Percentiles rank a stretch among this genome's conserved stretches.
These are phyloP conservation scores for Tylopilus sp. DNA, from an alignment of 768 basidiomycete species.

Conservation along the genomic window DNA sequence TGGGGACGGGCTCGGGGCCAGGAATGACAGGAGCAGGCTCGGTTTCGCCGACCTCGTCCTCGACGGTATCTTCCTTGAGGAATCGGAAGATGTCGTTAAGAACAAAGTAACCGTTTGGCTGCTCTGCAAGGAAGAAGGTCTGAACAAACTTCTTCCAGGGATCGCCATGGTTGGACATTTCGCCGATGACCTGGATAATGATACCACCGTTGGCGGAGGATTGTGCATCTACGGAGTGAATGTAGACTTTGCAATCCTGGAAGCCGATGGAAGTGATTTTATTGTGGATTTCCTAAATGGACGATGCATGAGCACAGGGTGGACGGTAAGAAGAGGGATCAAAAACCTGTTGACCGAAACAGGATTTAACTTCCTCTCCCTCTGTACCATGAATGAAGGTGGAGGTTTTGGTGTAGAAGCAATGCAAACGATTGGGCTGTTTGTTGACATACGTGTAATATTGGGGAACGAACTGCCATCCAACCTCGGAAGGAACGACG, in stretches of 20 bases:
- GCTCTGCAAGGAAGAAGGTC: conserved; percentile 99
- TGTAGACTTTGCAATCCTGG: conserved; percentile 97
- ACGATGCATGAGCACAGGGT: conserved; percentile 3
- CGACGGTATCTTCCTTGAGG: conserved; percentile 91
- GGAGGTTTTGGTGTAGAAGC: conserved; percentile 97
- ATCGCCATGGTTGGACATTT: conserved; percentile 92
- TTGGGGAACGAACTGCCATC: conserved; percentile 99
- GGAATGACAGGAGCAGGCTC: conserved; percentile 34
- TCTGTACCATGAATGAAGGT: conserved; percentile 97
- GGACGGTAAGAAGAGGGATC: conserved; percentile 1
- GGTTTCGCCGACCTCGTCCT: conserved; percentile 63
- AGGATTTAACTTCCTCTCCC: conserved; percentile 89
- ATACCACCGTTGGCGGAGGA: conserved; percentile 93
- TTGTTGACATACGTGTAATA: conserved; percentile 99
- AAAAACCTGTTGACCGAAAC: conserved; percentile 89
- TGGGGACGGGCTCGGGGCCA: conserved; percentile 34
- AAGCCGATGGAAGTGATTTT: conserved; percentile 94
- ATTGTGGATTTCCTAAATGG: conserved; percentile 86
- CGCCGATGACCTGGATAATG: conserved; percentile 98
- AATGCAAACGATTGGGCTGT: conserved; percentile 93
- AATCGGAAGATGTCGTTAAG: conserved; percentile 99
- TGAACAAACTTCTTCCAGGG: conserved; percentile 99
- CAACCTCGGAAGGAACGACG: conserved; percentile 90
- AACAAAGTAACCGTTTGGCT: conserved; percentile 98
- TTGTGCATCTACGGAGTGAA: conserved; percentile 97